phyloP scores from a whole-genome alignment of 1,284 basidiomycete genomes.

The Ganoderma boninense region DNA sequence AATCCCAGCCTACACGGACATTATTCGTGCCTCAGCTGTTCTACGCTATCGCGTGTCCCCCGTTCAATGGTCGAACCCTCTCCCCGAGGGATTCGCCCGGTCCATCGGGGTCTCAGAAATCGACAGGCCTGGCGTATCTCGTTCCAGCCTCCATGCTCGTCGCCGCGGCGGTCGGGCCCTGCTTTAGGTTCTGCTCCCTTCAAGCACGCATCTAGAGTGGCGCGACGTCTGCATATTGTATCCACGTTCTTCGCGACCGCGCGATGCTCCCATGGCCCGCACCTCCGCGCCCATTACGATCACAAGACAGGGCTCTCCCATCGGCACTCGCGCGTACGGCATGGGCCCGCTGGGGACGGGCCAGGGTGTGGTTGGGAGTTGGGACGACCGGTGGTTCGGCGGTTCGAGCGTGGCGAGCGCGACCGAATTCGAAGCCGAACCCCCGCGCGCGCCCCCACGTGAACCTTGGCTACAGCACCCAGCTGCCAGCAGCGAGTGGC shows the following conservation, averaged over 20 bases:
- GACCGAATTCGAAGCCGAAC: constrained; percentile 2
- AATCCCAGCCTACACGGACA: constrained; percentile 12
- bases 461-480: constrained; percentile 8
- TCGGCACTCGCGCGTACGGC: constrained; percentile 13
- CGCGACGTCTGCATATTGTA: background rate
- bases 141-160: background rate
- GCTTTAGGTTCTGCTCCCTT: background rate
- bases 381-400: constrained; percentile 8
- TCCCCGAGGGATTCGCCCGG: constrained; percentile 13
- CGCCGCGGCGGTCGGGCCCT: constrained; percentile 1
- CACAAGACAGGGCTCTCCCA: constrained; percentile 13
- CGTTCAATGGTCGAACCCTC: constrained; percentile 17
- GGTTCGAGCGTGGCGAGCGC: background rate
- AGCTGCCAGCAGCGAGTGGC: background rate
- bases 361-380: background rate
- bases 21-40: constrained; percentile 4
- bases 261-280: constrained; percentile 7
- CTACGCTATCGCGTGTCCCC: constrained; percentile 16
- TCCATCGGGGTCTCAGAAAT: constrained; percentile 13
- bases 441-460: background rate
- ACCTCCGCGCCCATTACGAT: constrained; percentile 12
- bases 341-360: constrained; percentile 6
- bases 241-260: background rate
- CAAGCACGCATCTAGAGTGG: constrained; percentile 11
- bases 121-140: constrained; percentile 3